Percentiles rank a stretch among this genome's conserved stretches.
These are phyloP conservation scores for Oryza meridionalis DNA, from an alignment of 176 grass and related monocot genomes.

Conservation along the genomic window DNA sequence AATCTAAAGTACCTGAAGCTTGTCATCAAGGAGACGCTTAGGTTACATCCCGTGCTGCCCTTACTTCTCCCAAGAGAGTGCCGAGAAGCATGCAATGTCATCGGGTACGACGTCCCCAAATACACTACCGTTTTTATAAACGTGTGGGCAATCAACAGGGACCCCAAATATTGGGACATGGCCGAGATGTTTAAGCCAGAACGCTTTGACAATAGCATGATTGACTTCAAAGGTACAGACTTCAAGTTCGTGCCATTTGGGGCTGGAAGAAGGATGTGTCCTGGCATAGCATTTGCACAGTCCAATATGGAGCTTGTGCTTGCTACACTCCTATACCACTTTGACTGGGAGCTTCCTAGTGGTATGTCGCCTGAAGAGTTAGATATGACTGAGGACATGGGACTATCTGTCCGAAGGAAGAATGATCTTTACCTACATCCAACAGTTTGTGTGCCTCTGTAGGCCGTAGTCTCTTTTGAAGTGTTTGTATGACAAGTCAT, in stretches of 20 bases:
- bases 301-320: not conserved
- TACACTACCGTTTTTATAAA: not conserved
- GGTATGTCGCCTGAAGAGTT: not conserved
- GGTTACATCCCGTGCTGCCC: constrained; percentile 3
- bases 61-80: constrained; percentile 11
- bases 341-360: not conserved
- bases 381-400: no score
- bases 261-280: not conserved
- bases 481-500: no score
- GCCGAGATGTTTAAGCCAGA: not conserved
- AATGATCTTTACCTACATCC: no score
- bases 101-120: not conserved
- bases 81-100: not conserved
- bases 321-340: not conserved
- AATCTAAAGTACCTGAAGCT: constrained; percentile 4
- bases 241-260: constrained; percentile 16
- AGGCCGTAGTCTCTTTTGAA: no score
- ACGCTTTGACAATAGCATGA: not conserved
- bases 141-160: not conserved
- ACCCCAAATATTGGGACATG: not conserved
- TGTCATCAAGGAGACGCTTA: constrained; percentile 23
- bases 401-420: no score
- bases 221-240: constrained; percentile 30
- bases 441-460: no score
- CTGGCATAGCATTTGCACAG: not conserved